phyloP scores from a whole-genome alignment of 1,284 basidiomycete genomes.

The Peniophora sp. region DNA sequence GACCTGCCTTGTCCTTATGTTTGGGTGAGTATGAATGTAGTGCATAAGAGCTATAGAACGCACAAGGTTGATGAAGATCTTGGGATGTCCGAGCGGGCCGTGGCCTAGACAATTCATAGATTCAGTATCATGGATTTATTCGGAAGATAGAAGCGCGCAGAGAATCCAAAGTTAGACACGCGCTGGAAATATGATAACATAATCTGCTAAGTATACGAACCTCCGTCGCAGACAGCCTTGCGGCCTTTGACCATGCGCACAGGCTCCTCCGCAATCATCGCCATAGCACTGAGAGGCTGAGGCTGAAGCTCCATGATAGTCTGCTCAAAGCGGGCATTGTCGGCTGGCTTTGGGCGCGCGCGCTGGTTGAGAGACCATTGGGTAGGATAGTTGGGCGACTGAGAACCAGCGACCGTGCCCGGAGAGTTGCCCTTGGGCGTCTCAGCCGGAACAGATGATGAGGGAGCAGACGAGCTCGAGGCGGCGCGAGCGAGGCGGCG shows the following conservation, averaged over 20 bases:
- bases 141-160: no score
- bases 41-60: constrained; percentile 16
- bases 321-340: constrained; percentile 87
- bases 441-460: constrained; percentile 10
- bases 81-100: constrained; percentile 95
- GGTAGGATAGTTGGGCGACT: constrained; percentile 71
- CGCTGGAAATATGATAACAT: background rate
- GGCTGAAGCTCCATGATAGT: constrained; percentile 83
- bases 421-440: background rate
- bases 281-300: constrained; percentile 86
- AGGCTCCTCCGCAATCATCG: constrained; percentile 81
- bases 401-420: constrained; percentile 18
- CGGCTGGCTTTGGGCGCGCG: constrained; percentile 44
- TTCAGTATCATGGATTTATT: no score
- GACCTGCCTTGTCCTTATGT: constrained; percentile 68
- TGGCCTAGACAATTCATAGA: constrained; percentile 48
- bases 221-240: constrained; percentile 89
- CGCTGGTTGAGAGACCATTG: constrained; percentile 77
- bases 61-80: constrained; percentile 93
- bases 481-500: constrained; percentile 24
- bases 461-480: constrained; percentile 19
- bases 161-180: background rate
- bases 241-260: constrained; percentile 75
- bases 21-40: background rate
- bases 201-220: constrained; percentile 37